These are phyloP conservation scores for Trichoderma parareesei DNA, from an alignment of 495 filamentous ascomycete species.

Conservation along the genomic window DNA sequence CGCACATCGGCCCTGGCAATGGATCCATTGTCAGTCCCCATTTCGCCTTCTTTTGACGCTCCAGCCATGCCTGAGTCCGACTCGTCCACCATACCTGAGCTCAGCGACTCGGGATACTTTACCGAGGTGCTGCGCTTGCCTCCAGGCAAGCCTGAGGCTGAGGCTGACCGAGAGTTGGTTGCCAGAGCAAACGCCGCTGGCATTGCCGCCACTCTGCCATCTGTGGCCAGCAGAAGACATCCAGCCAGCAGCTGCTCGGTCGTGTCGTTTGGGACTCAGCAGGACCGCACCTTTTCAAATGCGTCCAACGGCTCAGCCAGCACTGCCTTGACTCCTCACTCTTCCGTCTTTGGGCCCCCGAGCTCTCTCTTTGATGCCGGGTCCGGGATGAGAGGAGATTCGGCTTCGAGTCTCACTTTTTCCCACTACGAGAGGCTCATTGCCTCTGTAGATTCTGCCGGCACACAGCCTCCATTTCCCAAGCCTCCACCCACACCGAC, in stretches of 20 bases:
- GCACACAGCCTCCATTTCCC: constrained; percentile 30
- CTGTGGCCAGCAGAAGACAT: constrained; percentile 20
- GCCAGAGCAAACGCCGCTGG: constrained; percentile 33
- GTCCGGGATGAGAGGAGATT: not conserved
- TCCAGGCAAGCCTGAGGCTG: constrained; percentile 28
- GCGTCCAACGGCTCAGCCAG: constrained; percentile 26
- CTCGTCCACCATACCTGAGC: constrained; percentile 24
- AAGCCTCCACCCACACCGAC: constrained; percentile 15
- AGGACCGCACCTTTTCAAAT: constrained; percentile 29
- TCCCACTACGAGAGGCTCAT: constrained; percentile 46
- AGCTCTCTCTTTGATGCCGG: constrained; percentile 12
- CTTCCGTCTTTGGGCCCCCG: constrained; percentile 20
- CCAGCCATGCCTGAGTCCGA: not conserved
- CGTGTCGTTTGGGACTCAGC: constrained; percentile 21
- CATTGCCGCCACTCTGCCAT: constrained; percentile 30
- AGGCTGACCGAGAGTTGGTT: constrained; percentile 29
- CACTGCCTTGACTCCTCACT: constrained; percentile 28
- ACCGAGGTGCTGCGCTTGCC: constrained; percentile 35
- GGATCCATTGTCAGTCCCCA: not conserved
- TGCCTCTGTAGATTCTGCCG: constrained; percentile 30
- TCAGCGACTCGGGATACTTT: constrained; percentile 33
- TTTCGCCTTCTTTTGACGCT: not conserved
- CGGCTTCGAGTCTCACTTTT: constrained; percentile 37
- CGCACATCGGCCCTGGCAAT: not conserved
- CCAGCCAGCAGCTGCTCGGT: constrained; percentile 29